Evolutionary conservation across 192 early-diverging fungal species (phyloP).

Genomic region (Coemansia sp.): DNA sequence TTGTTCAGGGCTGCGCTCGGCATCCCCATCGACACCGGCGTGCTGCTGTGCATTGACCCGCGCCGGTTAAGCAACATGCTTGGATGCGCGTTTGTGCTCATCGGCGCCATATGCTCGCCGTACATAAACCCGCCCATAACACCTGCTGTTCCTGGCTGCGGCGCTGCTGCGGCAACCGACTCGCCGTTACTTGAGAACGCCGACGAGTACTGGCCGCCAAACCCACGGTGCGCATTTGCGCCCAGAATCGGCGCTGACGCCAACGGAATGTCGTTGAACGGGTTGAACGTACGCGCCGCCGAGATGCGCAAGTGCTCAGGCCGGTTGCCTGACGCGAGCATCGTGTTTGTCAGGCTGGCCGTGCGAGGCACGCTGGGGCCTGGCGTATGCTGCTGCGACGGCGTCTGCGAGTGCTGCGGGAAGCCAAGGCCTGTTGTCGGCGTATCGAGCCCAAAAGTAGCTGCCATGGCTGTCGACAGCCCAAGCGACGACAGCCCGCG

Average conservation of each 20-base stretch:
- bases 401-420: slow-evolving; percentile 18
- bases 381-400: slow-evolving; percentile 15
- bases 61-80: slow-evolving; percentile 36
- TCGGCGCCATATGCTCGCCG: slow-evolving; percentile 15
- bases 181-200: slow-evolving; percentile 37
- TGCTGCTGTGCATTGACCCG: slow-evolving; percentile 48
- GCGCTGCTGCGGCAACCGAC: slow-evolving; percentile 12
- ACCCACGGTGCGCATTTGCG: slow-evolving; percentile 26
- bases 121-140: slow-evolving; percentile 43
- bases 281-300: slow-evolving; percentile 45
- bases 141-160: slow-evolving; percentile 33
- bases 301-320: slow-evolving; percentile 52
- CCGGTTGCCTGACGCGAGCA: slow-evolving; percentile 37
- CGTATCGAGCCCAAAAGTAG: slow-evolving; percentile 48
- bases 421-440: slow-evolving; percentile 23
- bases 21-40: slow-evolving; percentile 33
- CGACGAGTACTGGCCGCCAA: slow-evolving; percentile 31
- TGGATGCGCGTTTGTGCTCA: slow-evolving; percentile 11
- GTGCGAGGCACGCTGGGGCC: slow-evolving; percentile 20
- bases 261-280: slow-evolving; percentile 48
- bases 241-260: slow-evolving; percentile 54
- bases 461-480: slow-evolving; percentile 30
- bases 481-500: slow-evolving; percentile 65
- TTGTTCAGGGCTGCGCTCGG: slow-evolving; percentile 8
- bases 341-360: slow-evolving; percentile 34